Percentiles rank a stretch among this genome's conserved stretches.
Conservation (phyloP, 2,329 filamentous ascomycete species). For the Aspergillus candidus region DNA sequence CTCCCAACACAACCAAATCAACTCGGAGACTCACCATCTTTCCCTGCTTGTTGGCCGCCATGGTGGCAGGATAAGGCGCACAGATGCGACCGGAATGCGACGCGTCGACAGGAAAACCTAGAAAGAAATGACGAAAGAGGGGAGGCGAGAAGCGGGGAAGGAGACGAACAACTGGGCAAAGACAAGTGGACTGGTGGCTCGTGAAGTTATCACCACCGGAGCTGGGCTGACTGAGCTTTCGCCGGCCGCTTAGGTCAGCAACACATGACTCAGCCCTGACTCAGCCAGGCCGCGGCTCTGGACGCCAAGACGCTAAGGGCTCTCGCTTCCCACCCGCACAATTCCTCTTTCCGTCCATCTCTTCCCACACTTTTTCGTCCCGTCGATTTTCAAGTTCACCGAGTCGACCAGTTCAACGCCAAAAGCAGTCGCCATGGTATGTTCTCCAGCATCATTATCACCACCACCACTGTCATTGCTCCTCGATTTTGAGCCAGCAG, state of each 20-base stretch:
- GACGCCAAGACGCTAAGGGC: slow-evolving; percentile 32
- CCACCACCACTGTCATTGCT: slow-evolving; percentile 3
- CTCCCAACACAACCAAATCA: neutral
- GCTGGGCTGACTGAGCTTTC: too few species aligned
- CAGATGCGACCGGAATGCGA: slow-evolving; percentile 35
- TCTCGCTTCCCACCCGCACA: slow-evolving; percentile 36
- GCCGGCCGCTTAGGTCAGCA: too few species aligned
- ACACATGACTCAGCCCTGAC: neutral
- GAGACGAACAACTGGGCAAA: too few species aligned
- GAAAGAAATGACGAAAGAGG: slow-evolving; percentile 20
- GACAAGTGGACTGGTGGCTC: neutral
- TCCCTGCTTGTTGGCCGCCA: slow-evolving; percentile 83
- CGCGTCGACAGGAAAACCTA: slow-evolving; percentile 21
- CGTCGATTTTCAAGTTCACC: slow-evolving; percentile 27
- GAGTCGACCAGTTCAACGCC: slow-evolving; percentile 35
- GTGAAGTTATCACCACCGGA: neutral
- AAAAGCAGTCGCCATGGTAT: slow-evolving; percentile 46
- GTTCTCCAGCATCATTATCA: slow-evolving; percentile 17
- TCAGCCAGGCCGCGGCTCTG: slow-evolving; percentile 16
- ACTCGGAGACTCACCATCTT: slow-evolving; percentile 78
- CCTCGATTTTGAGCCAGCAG: too few species aligned
- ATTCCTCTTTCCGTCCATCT: slow-evolving; percentile 22
- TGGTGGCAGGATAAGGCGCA: slow-evolving; percentile 38
- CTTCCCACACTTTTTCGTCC: slow-evolving; percentile 22
- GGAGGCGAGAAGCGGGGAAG: slow-evolving; percentile 14